Percentiles rank a stretch among this genome's conserved stretches.
phyloP scores from a whole-genome alignment of 371 early-diverging fungal species.

The Lichtheimia ramosa region DNA sequence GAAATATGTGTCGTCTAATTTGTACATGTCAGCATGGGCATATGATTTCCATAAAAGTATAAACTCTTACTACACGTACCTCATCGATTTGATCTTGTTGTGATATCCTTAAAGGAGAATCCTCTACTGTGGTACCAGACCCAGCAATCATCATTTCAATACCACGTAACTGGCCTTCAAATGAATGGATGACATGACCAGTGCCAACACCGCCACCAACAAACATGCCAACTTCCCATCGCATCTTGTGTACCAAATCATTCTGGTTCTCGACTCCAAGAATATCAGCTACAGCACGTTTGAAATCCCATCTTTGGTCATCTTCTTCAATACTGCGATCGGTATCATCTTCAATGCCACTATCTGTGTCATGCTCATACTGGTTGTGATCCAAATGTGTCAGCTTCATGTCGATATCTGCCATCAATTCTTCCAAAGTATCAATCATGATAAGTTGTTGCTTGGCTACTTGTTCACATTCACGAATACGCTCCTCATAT shows the following conservation, averaged over 20 bases:
- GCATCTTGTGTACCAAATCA: slow-evolving; percentile 37
- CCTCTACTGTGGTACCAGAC: slow-evolving; percentile 27
- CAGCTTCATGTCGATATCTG: slow-evolving; percentile 26
- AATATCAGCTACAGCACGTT: slow-evolving; percentile 27
- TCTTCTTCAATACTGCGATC: slow-evolving; percentile 1
- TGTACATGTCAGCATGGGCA: not conserved
- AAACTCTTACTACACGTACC: not conserved
- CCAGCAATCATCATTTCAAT: slow-evolving; percentile 48
- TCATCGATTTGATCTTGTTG: not conserved
- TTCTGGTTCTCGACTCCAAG: slow-evolving; percentile 33
- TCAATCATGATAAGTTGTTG: slow-evolving; percentile 26
- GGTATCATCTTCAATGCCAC: not conserved
- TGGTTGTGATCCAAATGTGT: slow-evolving; percentile 11
- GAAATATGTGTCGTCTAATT: slow-evolving; percentile 1
- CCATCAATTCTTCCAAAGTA: slow-evolving; percentile 18
- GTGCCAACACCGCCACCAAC: slow-evolving; percentile 49
- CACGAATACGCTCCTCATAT: slow-evolving; percentile 25
- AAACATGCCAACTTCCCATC: slow-evolving; percentile 48
- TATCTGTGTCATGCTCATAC: not conserved
- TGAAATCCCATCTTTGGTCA: slow-evolving; percentile 31
- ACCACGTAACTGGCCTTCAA: slow-evolving; percentile 29
- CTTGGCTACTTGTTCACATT: slow-evolving; percentile 23
- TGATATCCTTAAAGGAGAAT: not conserved
- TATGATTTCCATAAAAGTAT: not conserved
- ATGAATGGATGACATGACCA: slow-evolving; percentile 41